A percentile compares a stretch with the other conserved stretches of the same genome.
These are phyloP conservation scores for Wickerhamomyces canadensis DNA, from an alignment of 805 yeast genomes.

Conservation along the genomic window DNA sequence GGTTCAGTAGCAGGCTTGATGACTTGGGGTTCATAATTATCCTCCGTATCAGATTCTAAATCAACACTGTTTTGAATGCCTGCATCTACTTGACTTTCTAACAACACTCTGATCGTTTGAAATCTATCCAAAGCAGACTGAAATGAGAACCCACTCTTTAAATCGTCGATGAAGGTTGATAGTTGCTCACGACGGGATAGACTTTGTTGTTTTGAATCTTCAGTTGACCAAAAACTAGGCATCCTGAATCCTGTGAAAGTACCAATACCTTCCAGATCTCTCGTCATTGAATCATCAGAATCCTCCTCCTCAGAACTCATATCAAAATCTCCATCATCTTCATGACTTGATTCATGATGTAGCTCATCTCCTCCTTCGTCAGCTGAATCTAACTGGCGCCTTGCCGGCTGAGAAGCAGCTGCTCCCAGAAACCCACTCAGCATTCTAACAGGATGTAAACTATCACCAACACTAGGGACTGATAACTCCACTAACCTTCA, in stretches of 20 bases:
- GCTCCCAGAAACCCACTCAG: background rate
- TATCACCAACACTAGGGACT: background rate
- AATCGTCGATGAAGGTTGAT: slow-evolving; percentile 28
- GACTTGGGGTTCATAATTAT: slow-evolving; percentile 48
- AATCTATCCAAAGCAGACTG: slow-evolving; percentile 48
- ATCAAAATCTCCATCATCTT: slow-evolving; percentile 2
- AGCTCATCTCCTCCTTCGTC: background rate
- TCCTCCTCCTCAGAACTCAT: slow-evolving; percentile 9
- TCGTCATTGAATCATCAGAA: slow-evolving; percentile 33
- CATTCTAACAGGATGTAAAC: background rate
- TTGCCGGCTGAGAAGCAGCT: too few relatives aligned
- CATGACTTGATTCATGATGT: too few relatives aligned
- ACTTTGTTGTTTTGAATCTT: background rate
- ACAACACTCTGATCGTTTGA: slow-evolving; percentile 30
- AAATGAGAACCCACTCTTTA: slow-evolving; percentile 41
- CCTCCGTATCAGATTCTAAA: slow-evolving; percentile 35
- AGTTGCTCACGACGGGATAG: slow-evolving; percentile 26
- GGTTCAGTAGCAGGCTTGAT: slow-evolving; percentile 44
- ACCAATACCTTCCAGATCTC: slow-evolving; percentile 50
- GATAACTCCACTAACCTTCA: too few relatives aligned
- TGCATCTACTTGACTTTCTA: slow-evolving; percentile 26
- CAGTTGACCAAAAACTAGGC: slow-evolving; percentile 18
- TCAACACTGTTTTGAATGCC: slow-evolving; percentile 27
- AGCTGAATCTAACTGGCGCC: background rate
- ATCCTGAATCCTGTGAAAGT: slow-evolving; percentile 19